Evolutionary conservation across 495 filamentous ascomycete species (phyloP).

Genomic region (Cercophora samala): DNA sequence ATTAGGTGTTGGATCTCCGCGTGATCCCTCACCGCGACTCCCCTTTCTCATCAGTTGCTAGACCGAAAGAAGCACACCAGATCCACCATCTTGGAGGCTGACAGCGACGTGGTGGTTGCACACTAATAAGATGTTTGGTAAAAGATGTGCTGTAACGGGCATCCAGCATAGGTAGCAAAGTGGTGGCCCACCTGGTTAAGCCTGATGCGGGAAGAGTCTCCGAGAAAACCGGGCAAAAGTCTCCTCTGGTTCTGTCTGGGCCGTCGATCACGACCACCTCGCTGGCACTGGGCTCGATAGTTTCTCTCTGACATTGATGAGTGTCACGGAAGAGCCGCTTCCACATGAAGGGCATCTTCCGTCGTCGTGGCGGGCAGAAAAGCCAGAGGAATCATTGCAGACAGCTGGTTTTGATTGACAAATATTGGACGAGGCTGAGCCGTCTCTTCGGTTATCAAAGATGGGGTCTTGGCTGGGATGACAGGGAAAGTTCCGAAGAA

Average conservation of each 20-base stretch:
- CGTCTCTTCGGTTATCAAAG: not conserved
- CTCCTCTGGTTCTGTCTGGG: not conserved
- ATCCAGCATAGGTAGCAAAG: not conserved
- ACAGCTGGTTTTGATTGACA: not conserved
- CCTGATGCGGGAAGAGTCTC: not conserved
- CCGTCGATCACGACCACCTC: not conserved
- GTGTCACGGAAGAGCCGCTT: not conserved
- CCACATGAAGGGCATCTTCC: not conserved
- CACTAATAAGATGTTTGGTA: not conserved
- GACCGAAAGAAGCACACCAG: not conserved
- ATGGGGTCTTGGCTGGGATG: not conserved
- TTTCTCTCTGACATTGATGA: not conserved
- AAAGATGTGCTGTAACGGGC: not conserved
- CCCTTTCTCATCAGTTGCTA: not conserved
- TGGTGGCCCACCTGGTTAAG: not conserved
- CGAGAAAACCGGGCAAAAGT: not conserved
- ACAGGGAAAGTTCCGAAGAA: not conserved
- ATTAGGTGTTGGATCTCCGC: not conserved
- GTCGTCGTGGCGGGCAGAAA: not conserved
- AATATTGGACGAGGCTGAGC: not conserved
- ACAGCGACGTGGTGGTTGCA: not conserved
- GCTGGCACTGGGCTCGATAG: not conserved
- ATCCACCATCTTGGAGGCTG: not conserved
- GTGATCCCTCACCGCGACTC: not conserved
- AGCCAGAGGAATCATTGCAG: not conserved